Evolutionary conservation across 768 basidiomycete species (phyloP).

Genomic region (Clavaria fumosa): DNA sequence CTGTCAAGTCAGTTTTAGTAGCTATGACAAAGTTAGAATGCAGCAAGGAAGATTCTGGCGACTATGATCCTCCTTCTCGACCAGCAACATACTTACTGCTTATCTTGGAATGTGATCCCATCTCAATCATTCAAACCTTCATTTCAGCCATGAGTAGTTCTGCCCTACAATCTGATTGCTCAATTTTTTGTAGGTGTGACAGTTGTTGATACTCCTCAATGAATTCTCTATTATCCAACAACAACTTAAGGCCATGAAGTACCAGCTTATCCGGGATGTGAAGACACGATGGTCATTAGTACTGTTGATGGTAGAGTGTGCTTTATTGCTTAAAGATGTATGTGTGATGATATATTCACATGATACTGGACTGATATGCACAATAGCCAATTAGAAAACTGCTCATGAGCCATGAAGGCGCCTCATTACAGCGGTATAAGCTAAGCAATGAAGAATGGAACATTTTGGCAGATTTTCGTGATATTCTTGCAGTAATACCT

Average conservation of each 20-base stretch:
- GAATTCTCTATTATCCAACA: conserved; percentile 12
- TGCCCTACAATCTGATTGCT: no score
- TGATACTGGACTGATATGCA: no score
- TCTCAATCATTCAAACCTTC: conserved; percentile 12
- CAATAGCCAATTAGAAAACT: no score
- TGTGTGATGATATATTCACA: no score
- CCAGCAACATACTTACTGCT: not conserved
- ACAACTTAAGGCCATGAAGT: conserved; percentile 6
- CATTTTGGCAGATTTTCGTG: conserved; percentile 10
- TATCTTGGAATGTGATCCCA: conserved; percentile 11
- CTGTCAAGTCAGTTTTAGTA: conserved; percentile 17
- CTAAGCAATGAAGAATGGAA: conserved; percentile 15
- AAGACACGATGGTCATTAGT: conserved; percentile 19
- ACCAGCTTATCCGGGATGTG: conserved; percentile 17
- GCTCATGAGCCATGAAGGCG: no score
- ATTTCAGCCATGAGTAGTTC: conserved; percentile 14
- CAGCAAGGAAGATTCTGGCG: not conserved
- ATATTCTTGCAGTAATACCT: conserved; percentile 16
- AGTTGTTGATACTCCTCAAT: conserved; percentile 10
- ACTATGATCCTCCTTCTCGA: no score
- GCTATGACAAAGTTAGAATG: conserved; percentile 13
- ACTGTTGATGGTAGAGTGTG: conserved; percentile 17
- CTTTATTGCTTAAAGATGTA: conserved; percentile 15
- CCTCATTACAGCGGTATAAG: no score
- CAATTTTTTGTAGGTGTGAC: conserved; percentile 1